Evolutionary conservation across 148 eudicot genomes (phyloP).

Genomic region (Cornus suecica): DNA sequence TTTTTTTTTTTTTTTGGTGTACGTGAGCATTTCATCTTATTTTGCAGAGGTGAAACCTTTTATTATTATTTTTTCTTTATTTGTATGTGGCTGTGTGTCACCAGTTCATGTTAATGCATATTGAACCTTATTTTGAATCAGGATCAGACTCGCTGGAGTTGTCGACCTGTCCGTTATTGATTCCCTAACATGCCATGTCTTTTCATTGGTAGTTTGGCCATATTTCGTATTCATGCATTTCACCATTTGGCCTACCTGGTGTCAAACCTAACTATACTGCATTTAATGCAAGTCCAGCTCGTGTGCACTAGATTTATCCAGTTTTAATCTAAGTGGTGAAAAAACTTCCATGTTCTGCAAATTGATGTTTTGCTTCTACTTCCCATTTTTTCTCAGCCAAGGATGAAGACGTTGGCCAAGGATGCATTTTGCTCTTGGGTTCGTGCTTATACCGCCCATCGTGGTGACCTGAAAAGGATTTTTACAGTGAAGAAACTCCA

Average conservation of each 20-base stretch:
- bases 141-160: background rate
- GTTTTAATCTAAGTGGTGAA: background rate
- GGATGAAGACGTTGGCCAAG: constrained; percentile 60
- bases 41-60: no score
- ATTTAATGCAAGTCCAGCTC: background rate
- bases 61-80: no score
- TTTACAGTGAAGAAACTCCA: constrained; percentile 90
- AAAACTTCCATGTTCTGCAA: background rate
- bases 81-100: no score
- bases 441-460: constrained; percentile 91
- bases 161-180: background rate
- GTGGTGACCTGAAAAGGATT: constrained; percentile 81
- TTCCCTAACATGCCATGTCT: background rate
- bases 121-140: background rate
- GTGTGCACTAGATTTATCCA: background rate
- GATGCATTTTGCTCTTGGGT: constrained; percentile 88
- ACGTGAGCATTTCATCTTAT: no score
- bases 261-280: background rate
- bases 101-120: background rate
- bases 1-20: background rate
- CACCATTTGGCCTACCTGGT: background rate
- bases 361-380: background rate
- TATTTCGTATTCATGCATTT: background rate
- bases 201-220: background rate
- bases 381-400: constrained; percentile 45